Evolutionary conservation across 2,329 filamentous ascomycete genomes (phyloP), one percentile per base, ranked within the genome.

Genomic region (Trichophyton verrucosum): DNA sequence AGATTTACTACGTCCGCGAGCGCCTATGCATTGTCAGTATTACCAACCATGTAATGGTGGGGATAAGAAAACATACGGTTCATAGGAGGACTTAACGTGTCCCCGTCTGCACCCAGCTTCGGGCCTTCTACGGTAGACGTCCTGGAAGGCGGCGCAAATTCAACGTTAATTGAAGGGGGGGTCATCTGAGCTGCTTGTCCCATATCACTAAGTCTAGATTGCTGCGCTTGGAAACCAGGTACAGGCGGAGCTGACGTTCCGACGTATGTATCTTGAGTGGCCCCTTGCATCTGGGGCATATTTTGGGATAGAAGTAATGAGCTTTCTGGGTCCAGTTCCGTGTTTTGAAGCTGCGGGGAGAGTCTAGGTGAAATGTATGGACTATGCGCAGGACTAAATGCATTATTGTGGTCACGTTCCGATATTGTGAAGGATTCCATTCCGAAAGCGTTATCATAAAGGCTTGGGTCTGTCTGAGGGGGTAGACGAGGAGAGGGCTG

Each of bases 101-200:
- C 89, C 64, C 86, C 81, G 66, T 89, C 84, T 60, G 72, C 74
- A 66, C 85, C 77, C n/a, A 80, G 79, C 33, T 88, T 89, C 20
- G 81, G 78, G 30, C 82, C 81, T 64, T 86, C 87, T 70, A 88
- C 87, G 66, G 80, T 84, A 59, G 79, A 82, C 68, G 83, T 83
- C 61, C 82, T 77, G 59, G 87, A 83, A 7, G 86, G 86, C 24
- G 91, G 91, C 15, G 91, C 91, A 72, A 89, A 91, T 71, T 96
- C 89, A 67, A 96, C 94, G 70, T 94, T 95, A 74, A 96, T 96
- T 58, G 91, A 89, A 0, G 91, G 91, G n/a, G 91, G 89, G 2
- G 87, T 87, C 86, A 95, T 94, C 66, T 88, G 82, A 57, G 86
- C 83, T 53, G 82, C 84, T 70, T 82, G 85, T 4, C 84, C 82